Evolutionary conservation across 306 rosid genomes (phyloP).

Genomic region (Pyrus communis): DNA sequence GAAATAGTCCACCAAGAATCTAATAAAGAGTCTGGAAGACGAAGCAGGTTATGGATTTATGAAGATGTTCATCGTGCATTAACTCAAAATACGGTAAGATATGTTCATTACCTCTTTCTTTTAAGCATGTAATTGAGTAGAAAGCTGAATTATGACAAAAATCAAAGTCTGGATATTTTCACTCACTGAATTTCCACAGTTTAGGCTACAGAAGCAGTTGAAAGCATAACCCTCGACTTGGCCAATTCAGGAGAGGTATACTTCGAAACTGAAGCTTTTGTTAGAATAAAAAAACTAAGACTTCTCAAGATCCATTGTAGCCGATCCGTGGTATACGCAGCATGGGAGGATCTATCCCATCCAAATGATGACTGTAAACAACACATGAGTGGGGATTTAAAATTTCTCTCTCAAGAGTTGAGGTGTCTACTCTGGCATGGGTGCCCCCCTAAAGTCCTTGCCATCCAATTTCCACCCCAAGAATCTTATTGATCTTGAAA

Average conservation of each 20-base stretch:
- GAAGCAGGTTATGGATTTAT: neutral
- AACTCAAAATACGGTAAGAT: neutral
- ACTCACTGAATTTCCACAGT: too few relatives aligned
- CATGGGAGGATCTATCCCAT: neutral
- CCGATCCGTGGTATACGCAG: neutral
- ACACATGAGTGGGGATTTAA: too few relatives aligned
- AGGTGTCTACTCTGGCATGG: too few relatives aligned
- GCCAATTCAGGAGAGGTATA: neutral
- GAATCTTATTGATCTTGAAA: too few relatives aligned
- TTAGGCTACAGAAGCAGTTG: neutral
- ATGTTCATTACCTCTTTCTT: neutral
- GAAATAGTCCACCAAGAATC: neutral
- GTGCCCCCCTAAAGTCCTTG: too few relatives aligned
- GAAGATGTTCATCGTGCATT: slow-evolving; percentile 1
- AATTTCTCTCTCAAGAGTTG: too few relatives aligned
- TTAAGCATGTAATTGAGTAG: neutral
- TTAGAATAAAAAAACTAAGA: slow-evolving; percentile 6
- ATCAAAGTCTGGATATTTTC: too few relatives aligned
- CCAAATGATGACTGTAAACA: too few relatives aligned
- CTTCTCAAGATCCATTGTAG: neutral
- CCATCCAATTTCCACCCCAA: too few relatives aligned
- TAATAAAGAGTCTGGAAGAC: neutral
- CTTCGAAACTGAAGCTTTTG: slow-evolving; percentile 22
- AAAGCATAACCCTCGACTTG: slow-evolving; percentile 4
- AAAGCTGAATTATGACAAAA: neutral